phyloP scores from a whole-genome alignment of 768 basidiomycete genomes.

The Termitomyces sp. region DNA sequence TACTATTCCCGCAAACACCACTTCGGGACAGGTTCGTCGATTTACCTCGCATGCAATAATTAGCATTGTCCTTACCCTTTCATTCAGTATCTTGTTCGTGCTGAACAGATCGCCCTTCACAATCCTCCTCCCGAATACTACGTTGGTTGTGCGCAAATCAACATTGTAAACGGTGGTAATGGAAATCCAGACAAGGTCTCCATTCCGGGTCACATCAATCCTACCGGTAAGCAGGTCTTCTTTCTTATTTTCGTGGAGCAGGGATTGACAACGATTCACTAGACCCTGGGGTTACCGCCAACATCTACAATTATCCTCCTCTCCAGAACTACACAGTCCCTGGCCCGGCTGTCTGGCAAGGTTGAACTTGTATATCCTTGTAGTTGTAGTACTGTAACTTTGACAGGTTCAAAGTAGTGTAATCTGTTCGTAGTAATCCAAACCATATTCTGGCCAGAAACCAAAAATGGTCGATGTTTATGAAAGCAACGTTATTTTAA shows the following conservation, averaged over 20 bases:
- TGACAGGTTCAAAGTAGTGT: not conserved
- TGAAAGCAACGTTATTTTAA: too few species aligned
- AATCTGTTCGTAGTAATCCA: not conserved
- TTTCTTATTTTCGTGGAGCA: not conserved
- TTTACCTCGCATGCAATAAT: not conserved
- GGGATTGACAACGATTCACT: not conserved
- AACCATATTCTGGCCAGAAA: too few species aligned
- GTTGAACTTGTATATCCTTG: conserved; percentile 4
- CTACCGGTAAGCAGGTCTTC: conserved; percentile 17
- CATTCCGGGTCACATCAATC: conserved; percentile 38
- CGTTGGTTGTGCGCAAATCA: conserved; percentile 41
- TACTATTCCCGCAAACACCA: conserved; percentile 31
- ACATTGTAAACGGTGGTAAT: conserved; percentile 35
- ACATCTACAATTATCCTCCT: conserved; percentile 35
- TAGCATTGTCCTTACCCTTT: not conserved
- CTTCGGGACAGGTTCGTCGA: conserved; percentile 28
- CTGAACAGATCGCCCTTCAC: conserved; percentile 41
- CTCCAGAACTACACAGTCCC: conserved; percentile 30
- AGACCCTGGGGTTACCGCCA: conserved; percentile 37
- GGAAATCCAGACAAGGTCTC: conserved; percentile 38
- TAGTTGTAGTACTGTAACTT: not conserved
- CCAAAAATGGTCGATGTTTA: too few species aligned
- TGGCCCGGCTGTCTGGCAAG: conserved; percentile 22
- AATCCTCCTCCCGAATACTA: conserved; percentile 39
- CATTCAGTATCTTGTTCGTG: conserved; percentile 31